These are phyloP conservation scores for Rhynchosporium secalis DNA, from an alignment of 2,329 filamentous ascomycete species.

Conservation along the genomic window DNA sequence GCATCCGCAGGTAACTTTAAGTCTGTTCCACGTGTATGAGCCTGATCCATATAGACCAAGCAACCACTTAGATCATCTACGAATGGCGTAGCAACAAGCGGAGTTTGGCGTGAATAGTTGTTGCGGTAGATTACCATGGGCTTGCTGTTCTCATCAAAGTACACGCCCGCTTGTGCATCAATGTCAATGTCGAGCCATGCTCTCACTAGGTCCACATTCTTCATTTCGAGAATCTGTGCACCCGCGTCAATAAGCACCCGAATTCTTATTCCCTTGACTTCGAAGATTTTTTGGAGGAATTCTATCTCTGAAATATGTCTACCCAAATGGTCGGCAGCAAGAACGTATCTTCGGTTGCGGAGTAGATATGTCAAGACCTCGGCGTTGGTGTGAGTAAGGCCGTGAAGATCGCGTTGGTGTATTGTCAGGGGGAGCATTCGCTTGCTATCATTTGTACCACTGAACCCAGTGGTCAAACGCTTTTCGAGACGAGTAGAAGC, in stretches of 20 bases:
- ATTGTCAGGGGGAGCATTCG: constrained; percentile 61
- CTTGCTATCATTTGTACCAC: constrained; percentile 68
- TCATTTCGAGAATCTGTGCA: constrained; percentile 62
- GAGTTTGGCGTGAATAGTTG: constrained; percentile 19
- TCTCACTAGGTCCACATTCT: constrained; percentile 41
- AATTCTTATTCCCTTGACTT: constrained; percentile 39
- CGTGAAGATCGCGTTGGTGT: constrained; percentile 57
- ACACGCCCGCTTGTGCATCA: constrained; percentile 24
- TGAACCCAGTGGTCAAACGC: constrained; percentile 64
- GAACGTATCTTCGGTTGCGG: constrained; percentile 51
- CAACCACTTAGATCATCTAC: constrained; percentile 29
- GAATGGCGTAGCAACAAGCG: constrained; percentile 30
- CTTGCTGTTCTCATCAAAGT: constrained; percentile 26
- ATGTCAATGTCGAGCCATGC: constrained; percentile 29
- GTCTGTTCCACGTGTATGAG: constrained; percentile 35
- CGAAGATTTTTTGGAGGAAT: constrained; percentile 46
- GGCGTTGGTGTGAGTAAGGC: constrained; percentile 60
- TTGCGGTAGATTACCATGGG: constrained; percentile 26
- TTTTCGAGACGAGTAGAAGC: constrained; percentile 45
- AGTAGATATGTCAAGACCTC: constrained; percentile 62
- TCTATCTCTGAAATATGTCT: constrained; percentile 47
- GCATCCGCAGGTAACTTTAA: constrained; percentile 28
- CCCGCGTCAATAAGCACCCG: constrained; percentile 64
- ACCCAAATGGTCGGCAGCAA: constrained; percentile 45
- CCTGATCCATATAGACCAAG: constrained; percentile 36